A percentile compares a stretch with the other conserved stretches of the same genome.
Conservation (phyloP, 2,329 filamentous ascomycete genomes). For the Colletotrichum musae region DNA sequence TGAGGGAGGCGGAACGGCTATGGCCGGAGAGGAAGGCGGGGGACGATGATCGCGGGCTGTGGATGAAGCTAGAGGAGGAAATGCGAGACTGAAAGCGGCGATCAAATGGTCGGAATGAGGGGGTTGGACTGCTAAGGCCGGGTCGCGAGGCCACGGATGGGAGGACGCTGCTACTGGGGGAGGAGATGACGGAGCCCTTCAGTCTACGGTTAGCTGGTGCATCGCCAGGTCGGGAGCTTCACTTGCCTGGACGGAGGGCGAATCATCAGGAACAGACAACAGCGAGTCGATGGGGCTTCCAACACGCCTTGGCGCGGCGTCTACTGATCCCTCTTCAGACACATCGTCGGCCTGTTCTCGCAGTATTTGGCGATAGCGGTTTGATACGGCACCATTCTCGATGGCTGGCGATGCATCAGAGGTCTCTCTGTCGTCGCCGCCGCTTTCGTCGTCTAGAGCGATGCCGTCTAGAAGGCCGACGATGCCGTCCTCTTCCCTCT, state of each 20-base stretch:
- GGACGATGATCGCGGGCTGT: slow-evolving; percentile 79
- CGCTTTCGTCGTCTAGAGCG: too few relatives aligned
- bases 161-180: slow-evolving; percentile 82
- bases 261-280: slow-evolving; percentile 84
- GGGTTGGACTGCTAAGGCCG: slow-evolving; percentile 78
- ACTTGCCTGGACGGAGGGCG: slow-evolving; percentile 84
- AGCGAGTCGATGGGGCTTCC: slow-evolving; percentile 79
- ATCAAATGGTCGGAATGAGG: slow-evolving; percentile 93
- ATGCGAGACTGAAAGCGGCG: slow-evolving; percentile 93
- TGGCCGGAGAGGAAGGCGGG: slow-evolving; percentile 83
- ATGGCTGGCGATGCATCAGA: slow-evolving; percentile 44
- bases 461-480: slow-evolving; percentile 49
- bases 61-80: slow-evolving; percentile 68
- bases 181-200: slow-evolving; percentile 74
- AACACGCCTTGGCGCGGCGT: slow-evolving; percentile 66
- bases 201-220: slow-evolving; percentile 30
- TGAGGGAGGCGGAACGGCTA: slow-evolving; percentile 85
- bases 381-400: slow-evolving; percentile 55
- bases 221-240: slow-evolving; percentile 6
- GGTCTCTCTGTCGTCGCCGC: slow-evolving; percentile 50
- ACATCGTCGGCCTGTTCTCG: slow-evolving; percentile 59
- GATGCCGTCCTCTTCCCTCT: slow-evolving; percentile 53
- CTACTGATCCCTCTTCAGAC: slow-evolving; percentile 69
- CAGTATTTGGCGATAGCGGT: slow-evolving; percentile 62
- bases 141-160: slow-evolving; percentile 78